Evolutionary conservation across 495 filamentous ascomycete species (phyloP), one percentile per base, ranked within the genome.

Genomic region (Monascus purpureus): DNA sequence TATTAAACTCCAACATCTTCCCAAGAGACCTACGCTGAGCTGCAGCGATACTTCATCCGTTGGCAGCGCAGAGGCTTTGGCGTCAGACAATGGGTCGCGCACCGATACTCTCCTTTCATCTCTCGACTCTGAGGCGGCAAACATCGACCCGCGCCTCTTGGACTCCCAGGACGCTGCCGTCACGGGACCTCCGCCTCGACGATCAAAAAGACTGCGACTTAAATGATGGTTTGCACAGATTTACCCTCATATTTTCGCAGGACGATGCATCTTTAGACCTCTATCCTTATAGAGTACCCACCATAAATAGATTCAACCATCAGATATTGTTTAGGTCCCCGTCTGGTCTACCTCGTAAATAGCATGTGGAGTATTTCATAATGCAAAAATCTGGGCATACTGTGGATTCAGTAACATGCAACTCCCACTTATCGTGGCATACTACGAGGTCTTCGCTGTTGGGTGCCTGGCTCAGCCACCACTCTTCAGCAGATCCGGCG

Each of bases 1-100:
- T 26, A 27, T 49, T 28, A 49, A 49, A 35, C 35, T 49, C n/a
- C 37, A 33, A 35, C 29, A 46, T 46, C 42, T 49, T 31, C 40
- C 45, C 6, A 17, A 37, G 18, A 14, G 17, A 19, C 17, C 31
- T 32, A 32, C 18, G 17, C 20, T 18, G 28, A 43, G 14, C 32
- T 30, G 28, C 29, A 40, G 39, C 37, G 36, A 40, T 30, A 25
- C 25, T 40, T 36, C 31, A 24, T 43, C 37, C 26, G 6, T 34
- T 34, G 14, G 15, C 18, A 35, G 33, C 23, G 33, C 42, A 33
- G 37, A 13, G 24, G 38, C 37, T 43, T 32, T 25, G 16, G 40
- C 37, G 30, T 38, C 37, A 29, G 40, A 47, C 31, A 37, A 19
- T 40, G 35, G 36, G 19, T 31, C 37, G 39, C 12, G 32, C 16